Conservation (phyloP, 257 asterid species). For the Coffea eugenioides region DNA sequence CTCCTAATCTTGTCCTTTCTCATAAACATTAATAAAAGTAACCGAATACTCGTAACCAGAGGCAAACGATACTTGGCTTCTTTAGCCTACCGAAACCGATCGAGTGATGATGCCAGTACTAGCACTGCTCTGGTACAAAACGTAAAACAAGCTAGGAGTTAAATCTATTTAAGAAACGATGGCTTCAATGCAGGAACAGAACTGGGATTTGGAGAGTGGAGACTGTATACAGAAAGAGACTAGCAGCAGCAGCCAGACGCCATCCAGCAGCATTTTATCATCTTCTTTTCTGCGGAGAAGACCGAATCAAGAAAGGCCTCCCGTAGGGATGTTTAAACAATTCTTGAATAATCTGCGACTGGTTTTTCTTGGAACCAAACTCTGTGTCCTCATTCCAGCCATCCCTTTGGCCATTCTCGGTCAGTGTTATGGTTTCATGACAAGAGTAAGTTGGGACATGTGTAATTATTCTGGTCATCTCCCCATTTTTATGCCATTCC, state of each 20-base stretch:
- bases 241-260: slow-evolving; percentile 2
- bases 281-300: slow-evolving; percentile 25
- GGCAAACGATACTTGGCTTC: neutral
- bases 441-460: slow-evolving; percentile 26
- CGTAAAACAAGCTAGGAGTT: too few species aligned
- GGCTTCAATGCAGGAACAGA: slow-evolving; percentile 4
- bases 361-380: slow-evolving; percentile 43
- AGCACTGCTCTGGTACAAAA: neutral
- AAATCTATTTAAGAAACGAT: neutral
- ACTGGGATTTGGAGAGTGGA: slow-evolving; percentile 33
- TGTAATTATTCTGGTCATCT: neutral
- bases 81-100: neutral
- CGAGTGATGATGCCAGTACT: neutral
- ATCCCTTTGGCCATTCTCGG: slow-evolving; percentile 41
- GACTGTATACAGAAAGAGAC: neutral
- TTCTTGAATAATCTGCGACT: slow-evolving; percentile 28
- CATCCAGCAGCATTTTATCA: slow-evolving; percentile 21
- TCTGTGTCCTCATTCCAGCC: slow-evolving; percentile 42
- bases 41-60: neutral
- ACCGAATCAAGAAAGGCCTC: slow-evolving; percentile 19
- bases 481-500: neutral
- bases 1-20: slow-evolving; percentile 12
- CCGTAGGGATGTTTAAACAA: slow-evolving; percentile 13
- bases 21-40: neutral
- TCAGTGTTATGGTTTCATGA: slow-evolving; percentile 18